Evolutionary conservation across 805 yeast genomes (phyloP).

Genomic region (Spathaspora gorwiae): DNA sequence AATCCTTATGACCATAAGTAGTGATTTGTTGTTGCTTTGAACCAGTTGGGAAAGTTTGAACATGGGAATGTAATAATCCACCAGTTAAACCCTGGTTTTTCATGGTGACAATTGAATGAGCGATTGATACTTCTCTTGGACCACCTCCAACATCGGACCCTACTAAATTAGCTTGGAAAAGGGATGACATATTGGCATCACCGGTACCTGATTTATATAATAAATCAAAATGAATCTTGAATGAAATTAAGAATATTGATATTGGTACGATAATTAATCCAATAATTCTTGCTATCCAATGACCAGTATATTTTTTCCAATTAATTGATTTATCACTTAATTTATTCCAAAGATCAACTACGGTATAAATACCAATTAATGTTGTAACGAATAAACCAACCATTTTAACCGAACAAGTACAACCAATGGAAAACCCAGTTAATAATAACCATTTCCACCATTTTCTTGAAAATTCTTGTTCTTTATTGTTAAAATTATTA

Average conservation of each 20-base stretch:
- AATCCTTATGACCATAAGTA: slow-evolving; percentile 43
- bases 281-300: slow-evolving; percentile 64
- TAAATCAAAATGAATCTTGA: slow-evolving; percentile 72
- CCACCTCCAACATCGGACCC: slow-evolving; percentile 62
- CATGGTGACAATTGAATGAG: slow-evolving; percentile 40
- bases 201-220: slow-evolving; percentile 78
- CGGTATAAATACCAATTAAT: slow-evolving; percentile 84
- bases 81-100: slow-evolving; percentile 42
- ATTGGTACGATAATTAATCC: slow-evolving; percentile 65
- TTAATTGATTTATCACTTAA: slow-evolving; percentile 64
- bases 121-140: slow-evolving; percentile 63
- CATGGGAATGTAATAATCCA: slow-evolving; percentile 44
- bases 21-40: slow-evolving; percentile 47
- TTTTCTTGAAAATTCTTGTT: slow-evolving; percentile 51
- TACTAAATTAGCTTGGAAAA: slow-evolving; percentile 72
- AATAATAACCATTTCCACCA: slow-evolving; percentile 94
- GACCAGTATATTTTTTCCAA: slow-evolving; percentile 47
- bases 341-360: slow-evolving; percentile 80
- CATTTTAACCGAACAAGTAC: slow-evolving; percentile 91
- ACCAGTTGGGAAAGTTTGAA: slow-evolving; percentile 44
- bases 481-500: slow-evolving; percentile 51
- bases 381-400: slow-evolving; percentile 91
- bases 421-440: slow-evolving; percentile 84
- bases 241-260: slow-evolving; percentile 56
- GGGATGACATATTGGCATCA: slow-evolving; percentile 71